These are phyloP conservation scores for Tuber indicum DNA, from an alignment of 495 filamentous ascomycete genomes.

Conservation along the genomic window DNA sequence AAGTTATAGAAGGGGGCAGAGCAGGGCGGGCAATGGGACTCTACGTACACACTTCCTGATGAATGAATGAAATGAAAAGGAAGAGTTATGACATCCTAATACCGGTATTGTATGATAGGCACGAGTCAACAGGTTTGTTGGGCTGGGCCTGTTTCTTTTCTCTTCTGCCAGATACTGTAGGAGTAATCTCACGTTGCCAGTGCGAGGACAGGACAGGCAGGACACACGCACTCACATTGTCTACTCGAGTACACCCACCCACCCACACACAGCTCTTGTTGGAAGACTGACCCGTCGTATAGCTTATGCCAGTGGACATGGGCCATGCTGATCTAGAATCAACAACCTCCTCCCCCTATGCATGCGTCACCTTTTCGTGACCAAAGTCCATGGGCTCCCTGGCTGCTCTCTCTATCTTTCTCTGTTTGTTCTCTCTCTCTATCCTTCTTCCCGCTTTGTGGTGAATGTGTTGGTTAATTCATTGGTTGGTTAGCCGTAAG, in stretches of 20 bases:
- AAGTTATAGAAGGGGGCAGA: neutral
- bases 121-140: neutral
- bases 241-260: neutral
- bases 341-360: neutral
- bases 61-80: neutral
- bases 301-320: neutral
- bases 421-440: neutral
- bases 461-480: neutral
- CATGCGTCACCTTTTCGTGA: neutral
- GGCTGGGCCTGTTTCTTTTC: neutral
- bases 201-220: neutral
- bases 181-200: neutral
- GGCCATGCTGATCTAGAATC: neutral
- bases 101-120: neutral
- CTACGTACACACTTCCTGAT: neutral
- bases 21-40: neutral
- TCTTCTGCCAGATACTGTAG: neutral
- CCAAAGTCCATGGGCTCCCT: neutral
- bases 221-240: neutral
- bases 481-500: neutral
- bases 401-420: neutral
- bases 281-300: neutral
- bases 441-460: neutral
- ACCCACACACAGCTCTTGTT: neutral
- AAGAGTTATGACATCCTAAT: neutral